Evolutionary conservation across 805 yeast genomes (phyloP).

Genomic region (Pichia rugopelliculosa): DNA sequence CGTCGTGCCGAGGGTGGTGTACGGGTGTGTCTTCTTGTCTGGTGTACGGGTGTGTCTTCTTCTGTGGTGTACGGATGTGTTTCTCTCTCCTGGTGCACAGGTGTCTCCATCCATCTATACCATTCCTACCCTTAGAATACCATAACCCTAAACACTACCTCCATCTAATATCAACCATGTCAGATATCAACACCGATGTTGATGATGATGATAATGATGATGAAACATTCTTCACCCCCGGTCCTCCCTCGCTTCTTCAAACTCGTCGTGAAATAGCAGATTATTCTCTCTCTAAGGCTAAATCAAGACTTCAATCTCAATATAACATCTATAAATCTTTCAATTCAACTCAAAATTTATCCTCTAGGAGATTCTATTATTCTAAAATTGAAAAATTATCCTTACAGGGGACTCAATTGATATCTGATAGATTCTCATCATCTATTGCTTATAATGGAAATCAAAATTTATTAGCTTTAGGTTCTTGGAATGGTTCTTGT

Average conservation of each 20-base stretch:
- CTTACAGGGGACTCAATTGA: conserved; percentile 61
- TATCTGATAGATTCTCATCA: conserved; percentile 65
- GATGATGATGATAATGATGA: conserved; percentile 34
- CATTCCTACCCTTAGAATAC: too few relatives aligned
- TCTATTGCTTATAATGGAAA: conserved; percentile 39
- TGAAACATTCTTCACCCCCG: conserved; percentile 84
- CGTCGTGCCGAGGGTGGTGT: too few relatives aligned
- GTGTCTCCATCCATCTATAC: too few relatives aligned
- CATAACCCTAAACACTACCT: too few relatives aligned
- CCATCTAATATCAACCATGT: too few relatives aligned
- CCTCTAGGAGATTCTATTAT: conserved; percentile 14
- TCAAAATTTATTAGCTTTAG: conserved; percentile 43
- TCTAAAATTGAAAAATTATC: conserved; percentile 29
- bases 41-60: too few relatives aligned
- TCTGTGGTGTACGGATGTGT: too few relatives aligned
- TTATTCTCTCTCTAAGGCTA: conserved; percentile 43
- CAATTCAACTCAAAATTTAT: conserved; percentile 21
- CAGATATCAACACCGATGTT: neutral
- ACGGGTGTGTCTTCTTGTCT: too few relatives aligned
- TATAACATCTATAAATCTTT: conserved; percentile 22
- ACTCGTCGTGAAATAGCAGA: conserved; percentile 47
- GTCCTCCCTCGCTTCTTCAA: conserved; percentile 42
- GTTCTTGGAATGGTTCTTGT: conserved; percentile 80
- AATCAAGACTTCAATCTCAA: conserved; percentile 33
- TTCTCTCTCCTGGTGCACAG: too few relatives aligned